Percentiles rank a stretch among this genome's conserved stretches.
These are phyloP conservation scores for Gamsiella multidivaricata DNA, from an alignment of 192 early-diverging fungal genomes.

Conservation along the genomic window DNA sequence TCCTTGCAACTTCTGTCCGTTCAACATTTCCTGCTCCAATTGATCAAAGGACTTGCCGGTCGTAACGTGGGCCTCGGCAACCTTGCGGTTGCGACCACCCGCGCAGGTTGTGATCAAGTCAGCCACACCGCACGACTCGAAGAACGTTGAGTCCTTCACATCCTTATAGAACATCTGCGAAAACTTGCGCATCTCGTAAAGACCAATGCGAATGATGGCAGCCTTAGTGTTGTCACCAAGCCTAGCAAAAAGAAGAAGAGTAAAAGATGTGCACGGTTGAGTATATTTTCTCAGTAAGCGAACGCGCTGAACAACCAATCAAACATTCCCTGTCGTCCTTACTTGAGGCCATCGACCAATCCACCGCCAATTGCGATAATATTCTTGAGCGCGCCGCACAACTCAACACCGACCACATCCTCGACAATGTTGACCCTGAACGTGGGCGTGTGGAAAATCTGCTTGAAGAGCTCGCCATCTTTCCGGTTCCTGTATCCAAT, in stretches of 20 bases:
- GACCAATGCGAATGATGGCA: slow-evolving; percentile 94
- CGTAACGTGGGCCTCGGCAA: slow-evolving; percentile 89
- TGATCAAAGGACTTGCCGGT: slow-evolving; percentile 95
- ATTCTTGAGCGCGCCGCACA: slow-evolving; percentile 99
- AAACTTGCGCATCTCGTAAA: slow-evolving; percentile 96
- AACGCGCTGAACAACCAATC: neutral
- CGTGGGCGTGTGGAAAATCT: slow-evolving; percentile 88
- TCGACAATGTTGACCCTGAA: slow-evolving; percentile 88
- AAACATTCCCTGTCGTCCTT: too few species aligned
- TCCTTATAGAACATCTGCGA: slow-evolving; percentile 81
- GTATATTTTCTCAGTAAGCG: neutral
- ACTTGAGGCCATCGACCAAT: slow-evolving; percentile 91
- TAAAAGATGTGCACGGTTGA: neutral
- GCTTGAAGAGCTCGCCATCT: slow-evolving; percentile 83
- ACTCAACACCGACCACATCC: slow-evolving; percentile 93
- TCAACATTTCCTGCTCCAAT: slow-evolving; percentile 92
- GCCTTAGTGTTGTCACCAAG: slow-evolving; percentile 97
- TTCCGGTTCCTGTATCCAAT: slow-evolving; percentile 78
- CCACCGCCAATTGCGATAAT: slow-evolving; percentile 97
- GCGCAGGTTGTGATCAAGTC: slow-evolving; percentile 97
- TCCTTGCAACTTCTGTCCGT: slow-evolving; percentile 98
- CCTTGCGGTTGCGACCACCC: slow-evolving; percentile 95
- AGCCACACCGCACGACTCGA: slow-evolving; percentile 97
- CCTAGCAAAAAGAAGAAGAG: slow-evolving; percentile 15
- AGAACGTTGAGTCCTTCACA: slow-evolving; percentile 95